These are phyloP conservation scores for Clonostachys rhizophaga DNA, from an alignment of 2,329 filamentous ascomycete genomes.

Conservation along the genomic window DNA sequence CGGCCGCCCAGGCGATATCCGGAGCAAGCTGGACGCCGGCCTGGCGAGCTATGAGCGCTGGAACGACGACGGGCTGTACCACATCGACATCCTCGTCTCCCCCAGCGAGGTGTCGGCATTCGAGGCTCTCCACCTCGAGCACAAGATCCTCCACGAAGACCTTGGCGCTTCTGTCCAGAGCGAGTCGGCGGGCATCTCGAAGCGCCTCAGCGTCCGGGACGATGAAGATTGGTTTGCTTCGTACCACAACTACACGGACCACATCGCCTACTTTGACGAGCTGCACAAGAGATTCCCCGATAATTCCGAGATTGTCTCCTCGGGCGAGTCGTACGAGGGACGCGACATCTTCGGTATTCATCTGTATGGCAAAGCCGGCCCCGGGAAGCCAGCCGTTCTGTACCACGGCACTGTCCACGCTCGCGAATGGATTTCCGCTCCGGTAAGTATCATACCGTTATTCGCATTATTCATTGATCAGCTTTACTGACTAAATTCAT, in stretches of 20 bases:
- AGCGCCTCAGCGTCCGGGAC: constrained; percentile 11
- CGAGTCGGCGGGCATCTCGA: constrained; percentile 12
- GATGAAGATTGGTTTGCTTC: constrained; percentile 39
- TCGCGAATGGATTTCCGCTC: constrained; percentile 48
- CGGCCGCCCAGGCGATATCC: constrained; percentile 27
- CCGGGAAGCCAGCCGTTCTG: constrained; percentile 42
- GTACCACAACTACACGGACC: constrained; percentile 46
- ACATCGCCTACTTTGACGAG: constrained; percentile 36
- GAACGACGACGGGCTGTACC: constrained; percentile 7
- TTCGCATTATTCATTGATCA: not conserved
- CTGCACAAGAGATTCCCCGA: constrained; percentile 32
- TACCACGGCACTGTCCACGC: constrained; percentile 49
- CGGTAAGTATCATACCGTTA: constrained; percentile 41
- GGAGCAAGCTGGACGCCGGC: constrained; percentile 19
- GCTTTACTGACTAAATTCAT: constrained; percentile 14
- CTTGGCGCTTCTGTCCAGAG: constrained; percentile 18
- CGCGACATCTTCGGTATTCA: constrained; percentile 54
- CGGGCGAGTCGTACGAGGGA: constrained; percentile 38
- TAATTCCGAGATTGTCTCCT: constrained; percentile 39
- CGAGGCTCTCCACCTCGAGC: constrained; percentile 19
- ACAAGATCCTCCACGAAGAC: constrained; percentile 18
- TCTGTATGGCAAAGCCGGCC: constrained; percentile 35
- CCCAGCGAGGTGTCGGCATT: constrained; percentile 19
- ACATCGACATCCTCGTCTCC: constrained; percentile 22
- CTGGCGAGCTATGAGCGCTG: constrained; percentile 8